These are phyloP conservation scores for Populus hybrid DNA, from an alignment of 441 rosid species.

Conservation along the genomic window DNA sequence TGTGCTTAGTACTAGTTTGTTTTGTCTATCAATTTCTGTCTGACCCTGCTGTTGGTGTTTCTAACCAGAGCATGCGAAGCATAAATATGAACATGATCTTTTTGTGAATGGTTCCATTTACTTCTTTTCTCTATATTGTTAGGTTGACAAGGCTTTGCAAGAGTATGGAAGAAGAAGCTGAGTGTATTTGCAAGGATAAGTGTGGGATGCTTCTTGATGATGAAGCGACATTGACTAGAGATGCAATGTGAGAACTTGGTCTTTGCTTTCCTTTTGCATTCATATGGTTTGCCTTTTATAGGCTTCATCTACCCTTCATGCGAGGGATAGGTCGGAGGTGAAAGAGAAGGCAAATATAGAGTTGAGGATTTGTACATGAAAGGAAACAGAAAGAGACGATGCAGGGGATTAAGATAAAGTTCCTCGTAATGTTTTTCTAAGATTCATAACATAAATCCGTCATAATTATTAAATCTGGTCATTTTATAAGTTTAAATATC, in stretches of 20 bases:
- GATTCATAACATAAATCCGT: too few relatives aligned
- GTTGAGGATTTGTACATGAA: too few relatives aligned
- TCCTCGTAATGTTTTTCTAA: too few relatives aligned
- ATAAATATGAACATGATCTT: background rate
- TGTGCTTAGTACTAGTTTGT: background rate
- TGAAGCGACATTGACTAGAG: constrained; percentile 94
- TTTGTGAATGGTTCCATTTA: constrained; percentile 6
- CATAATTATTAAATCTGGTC: too few relatives aligned
- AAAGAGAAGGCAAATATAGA: too few relatives aligned
- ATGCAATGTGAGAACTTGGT: constrained; percentile 75
- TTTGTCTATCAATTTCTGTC: background rate
- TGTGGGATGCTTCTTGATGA: constrained; percentile 75
- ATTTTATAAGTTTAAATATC: too few relatives aligned
- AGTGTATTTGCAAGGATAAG: constrained; percentile 87
- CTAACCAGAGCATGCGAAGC: background rate
- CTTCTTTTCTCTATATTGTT: constrained; percentile 13
- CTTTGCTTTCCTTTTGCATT: constrained; percentile 10
- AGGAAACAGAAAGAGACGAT: too few relatives aligned
- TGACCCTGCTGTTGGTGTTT: background rate
- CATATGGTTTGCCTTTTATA: background rate
- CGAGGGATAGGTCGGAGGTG: too few relatives aligned
- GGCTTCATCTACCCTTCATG: background rate
- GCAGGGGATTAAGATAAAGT: too few relatives aligned
- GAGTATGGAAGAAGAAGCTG: constrained; percentile 92
- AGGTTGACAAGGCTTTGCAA: constrained; percentile 90